Evolutionary conservation across 371 early-diverging fungal species (phyloP), one percentile per base, ranked within the genome.

Genomic region (Zopfochytrium polystomum): DNA sequence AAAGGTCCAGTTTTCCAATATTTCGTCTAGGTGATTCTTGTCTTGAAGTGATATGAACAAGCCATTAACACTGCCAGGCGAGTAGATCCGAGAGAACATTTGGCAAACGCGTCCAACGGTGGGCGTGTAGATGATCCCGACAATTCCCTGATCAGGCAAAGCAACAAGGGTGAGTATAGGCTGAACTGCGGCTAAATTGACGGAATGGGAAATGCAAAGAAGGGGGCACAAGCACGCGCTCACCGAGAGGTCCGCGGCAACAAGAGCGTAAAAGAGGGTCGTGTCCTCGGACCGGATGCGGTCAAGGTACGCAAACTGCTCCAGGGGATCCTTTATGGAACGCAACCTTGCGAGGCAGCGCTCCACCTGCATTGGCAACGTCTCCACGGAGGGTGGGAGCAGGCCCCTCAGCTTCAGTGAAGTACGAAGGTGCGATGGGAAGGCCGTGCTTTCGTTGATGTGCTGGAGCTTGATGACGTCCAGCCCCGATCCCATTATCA

Each of bases 31-130:
- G 68, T 84, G 76, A 30, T 84, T 85, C 30, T 86, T 71, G 51
- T 92, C 88, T 31, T 83, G 75, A 52, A 90, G 66, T 0, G 90
- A 85, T 51, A 95, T 80, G 72, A 85, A 95, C 43, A 95, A 81
- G n/a, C 95, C 94, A 65, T 91, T 88, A 15, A 84, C 82, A 5
- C 80, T 77, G 62, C 87, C 90, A 35, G 90, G 79, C 73, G 89
- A 89, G 63, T 89, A 90, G 58, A 95, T 88, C 61, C 88, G 83
- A 7, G 92, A 93, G 73, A 88, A 95, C 59, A 90, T 82, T 58
- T 84, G 79, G 72, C 95, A 95, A 3, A 92, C 95, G 56, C 88
- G 79, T 52, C 93, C 94, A 23, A 94, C 92, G 18, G 91, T 90
- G 31, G 94, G 95, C 13, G 94, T 95, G 76, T 95, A 93, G 62